These are phyloP conservation scores for Aureobasidium sp. DNA, from an alignment of 2,329 filamentous ascomycete species.

Conservation along the genomic window DNA sequence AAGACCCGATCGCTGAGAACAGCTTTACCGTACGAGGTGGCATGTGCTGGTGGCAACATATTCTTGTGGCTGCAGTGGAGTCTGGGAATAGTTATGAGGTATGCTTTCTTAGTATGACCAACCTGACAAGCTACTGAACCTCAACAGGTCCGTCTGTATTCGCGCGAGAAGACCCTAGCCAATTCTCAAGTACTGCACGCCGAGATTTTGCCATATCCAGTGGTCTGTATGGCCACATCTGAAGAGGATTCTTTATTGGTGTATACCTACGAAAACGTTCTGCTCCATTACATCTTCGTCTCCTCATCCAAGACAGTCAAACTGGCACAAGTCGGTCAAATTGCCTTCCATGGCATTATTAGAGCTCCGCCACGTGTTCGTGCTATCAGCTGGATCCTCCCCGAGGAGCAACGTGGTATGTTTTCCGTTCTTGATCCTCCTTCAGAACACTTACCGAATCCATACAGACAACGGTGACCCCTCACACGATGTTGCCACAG, in stretches of 20 bases:
- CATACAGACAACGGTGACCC: conserved; percentile 73
- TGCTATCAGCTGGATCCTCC: conserved; percentile 90
- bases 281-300: conserved; percentile 88
- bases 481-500: conserved; percentile 87
- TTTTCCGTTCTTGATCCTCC: conserved; percentile 16
- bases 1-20: conserved; percentile 71
- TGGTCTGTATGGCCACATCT: conserved; percentile 82
- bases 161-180: conserved; percentile 73
- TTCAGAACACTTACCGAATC: conserved; percentile 18
- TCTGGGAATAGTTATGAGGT: conserved; percentile 70
- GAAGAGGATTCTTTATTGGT: conserved; percentile 92
- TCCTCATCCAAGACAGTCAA: conserved; percentile 64
- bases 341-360: conserved; percentile 94
- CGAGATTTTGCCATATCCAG: conserved; percentile 71
- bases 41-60: conserved; percentile 98
- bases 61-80: conserved; percentile 90
- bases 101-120: conserved; percentile 18
- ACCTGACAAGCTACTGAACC: neutral
- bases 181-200: conserved; percentile 65
- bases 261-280: conserved; percentile 92
- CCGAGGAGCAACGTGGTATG: conserved; percentile 74
- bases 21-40: conserved; percentile 89
- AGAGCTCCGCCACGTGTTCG: conserved; percentile 86
- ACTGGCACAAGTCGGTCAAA: conserved; percentile 91
- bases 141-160: conserved; percentile 74